Conservation (phyloP, 352 stramenopile species). For the Thalassiosira ordinaria region DNA sequence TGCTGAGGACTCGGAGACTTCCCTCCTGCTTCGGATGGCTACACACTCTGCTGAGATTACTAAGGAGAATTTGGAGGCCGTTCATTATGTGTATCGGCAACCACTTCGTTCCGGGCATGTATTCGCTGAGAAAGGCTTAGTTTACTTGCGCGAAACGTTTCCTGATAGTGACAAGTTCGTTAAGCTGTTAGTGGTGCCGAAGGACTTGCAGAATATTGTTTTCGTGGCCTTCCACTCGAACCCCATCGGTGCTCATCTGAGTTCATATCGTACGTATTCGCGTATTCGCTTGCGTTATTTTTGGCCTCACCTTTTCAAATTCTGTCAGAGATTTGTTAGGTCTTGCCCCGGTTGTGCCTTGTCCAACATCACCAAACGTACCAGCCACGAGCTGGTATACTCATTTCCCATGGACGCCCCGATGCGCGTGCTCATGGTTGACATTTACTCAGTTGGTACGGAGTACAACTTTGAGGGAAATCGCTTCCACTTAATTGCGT, state of each 20-base stretch:
- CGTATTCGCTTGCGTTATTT: constrained; percentile 23
- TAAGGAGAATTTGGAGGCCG: not conserved
- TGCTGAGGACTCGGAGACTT: not conserved
- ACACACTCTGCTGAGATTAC: not conserved
- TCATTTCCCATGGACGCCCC: constrained; percentile 17
- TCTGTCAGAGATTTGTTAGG: not conserved
- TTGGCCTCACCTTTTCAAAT: constrained; percentile 23
- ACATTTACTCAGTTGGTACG: constrained; percentile 23
- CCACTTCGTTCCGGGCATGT: not conserved
- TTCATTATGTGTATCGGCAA: constrained; percentile 4
- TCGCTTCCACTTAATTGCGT: constrained; percentile 7
- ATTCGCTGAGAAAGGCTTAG: not conserved
- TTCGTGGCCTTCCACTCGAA: constrained; percentile 43
- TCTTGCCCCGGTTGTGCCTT: constrained; percentile 37
- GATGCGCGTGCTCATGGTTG: constrained; percentile 27
- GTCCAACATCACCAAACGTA: constrained; percentile 6
- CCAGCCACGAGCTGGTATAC: constrained; percentile 25
- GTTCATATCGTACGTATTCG: not conserved
- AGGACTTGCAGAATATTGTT: constrained; percentile 25
- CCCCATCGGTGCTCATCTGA: constrained; percentile 28
- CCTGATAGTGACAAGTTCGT: not conserved
- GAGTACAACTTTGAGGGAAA: constrained; percentile 16
- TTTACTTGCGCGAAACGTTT: constrained; percentile 1
- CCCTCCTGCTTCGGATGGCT: not conserved
- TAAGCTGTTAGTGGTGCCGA: constrained; percentile 12